phyloP scores from a whole-genome alignment of 192 early-diverging fungal species.

The Coemansia sp. region DNA sequence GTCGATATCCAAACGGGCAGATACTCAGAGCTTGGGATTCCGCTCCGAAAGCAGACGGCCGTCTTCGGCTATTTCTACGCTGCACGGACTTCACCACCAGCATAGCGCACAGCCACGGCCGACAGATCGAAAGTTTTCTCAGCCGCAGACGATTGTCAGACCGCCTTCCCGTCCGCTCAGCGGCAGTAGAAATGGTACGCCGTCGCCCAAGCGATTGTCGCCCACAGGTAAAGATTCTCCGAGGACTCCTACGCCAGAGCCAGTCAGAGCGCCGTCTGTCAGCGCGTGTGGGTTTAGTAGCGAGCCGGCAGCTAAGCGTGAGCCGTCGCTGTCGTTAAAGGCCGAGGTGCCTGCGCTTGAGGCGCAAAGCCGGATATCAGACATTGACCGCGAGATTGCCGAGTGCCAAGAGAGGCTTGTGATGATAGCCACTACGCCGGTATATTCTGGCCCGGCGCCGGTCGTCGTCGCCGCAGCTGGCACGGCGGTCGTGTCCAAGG shows the following conservation, averaged over 20 bases:
- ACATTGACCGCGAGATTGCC: slow-evolving; percentile 47
- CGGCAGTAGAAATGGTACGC: slow-evolving; percentile 21
- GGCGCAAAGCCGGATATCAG: slow-evolving; percentile 38
- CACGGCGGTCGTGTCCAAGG: background rate
- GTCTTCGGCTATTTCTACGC: background rate
- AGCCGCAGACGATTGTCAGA: background rate
- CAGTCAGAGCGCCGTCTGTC: background rate
- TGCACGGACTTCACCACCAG: background rate
- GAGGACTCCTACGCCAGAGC: slow-evolving; percentile 23
- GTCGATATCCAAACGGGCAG: background rate
- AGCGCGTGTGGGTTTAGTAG: too few species aligned
- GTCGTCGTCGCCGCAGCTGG: background rate
- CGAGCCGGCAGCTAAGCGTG: background rate
- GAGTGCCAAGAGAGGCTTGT: slow-evolving; percentile 43
- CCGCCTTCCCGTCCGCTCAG: background rate
- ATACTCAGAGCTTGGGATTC: slow-evolving; percentile 1
- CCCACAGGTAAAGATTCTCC: background rate
- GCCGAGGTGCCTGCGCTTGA: slow-evolving; percentile 6
- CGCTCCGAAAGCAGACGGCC: slow-evolving; percentile 2
- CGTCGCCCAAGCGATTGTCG: slow-evolving; percentile 17
- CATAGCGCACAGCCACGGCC: background rate
- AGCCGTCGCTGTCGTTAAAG: slow-evolving; percentile 15
- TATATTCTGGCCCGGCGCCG: background rate
- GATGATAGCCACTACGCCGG: slow-evolving; percentile 11
- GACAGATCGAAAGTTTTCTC: slow-evolving; percentile 8